Conservation (phyloP, 2,329 filamentous ascomycete genomes). For the Cylindrodendrum hubeiense region DNA sequence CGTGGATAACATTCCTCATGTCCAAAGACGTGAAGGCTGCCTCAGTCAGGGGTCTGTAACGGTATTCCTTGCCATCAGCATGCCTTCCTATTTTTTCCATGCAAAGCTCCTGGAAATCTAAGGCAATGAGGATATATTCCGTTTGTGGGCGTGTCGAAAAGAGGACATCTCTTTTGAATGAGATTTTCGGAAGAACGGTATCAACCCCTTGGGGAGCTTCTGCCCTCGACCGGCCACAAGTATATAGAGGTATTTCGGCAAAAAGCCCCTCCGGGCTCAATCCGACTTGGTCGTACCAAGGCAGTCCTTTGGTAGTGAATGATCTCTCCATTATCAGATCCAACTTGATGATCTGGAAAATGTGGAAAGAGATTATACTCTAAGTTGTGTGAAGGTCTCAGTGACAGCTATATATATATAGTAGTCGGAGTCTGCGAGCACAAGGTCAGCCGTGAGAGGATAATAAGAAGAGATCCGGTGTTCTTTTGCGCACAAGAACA, state of each 20-base stretch:
- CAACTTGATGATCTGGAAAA: background rate
- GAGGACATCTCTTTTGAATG: background rate
- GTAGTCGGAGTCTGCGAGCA: background rate
- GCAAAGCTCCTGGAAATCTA: constrained; percentile 27
- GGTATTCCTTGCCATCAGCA: background rate
- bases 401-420: background rate
- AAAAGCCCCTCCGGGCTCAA: background rate
- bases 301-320: background rate
- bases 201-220: background rate
- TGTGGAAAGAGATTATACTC: background rate
- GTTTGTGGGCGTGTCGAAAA: constrained; percentile 2
- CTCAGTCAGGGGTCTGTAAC: constrained; percentile 23
- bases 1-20: constrained; percentile 24
- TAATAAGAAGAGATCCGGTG: background rate
- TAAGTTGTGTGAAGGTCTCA: background rate
- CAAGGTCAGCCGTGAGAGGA: background rate
- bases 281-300: background rate
- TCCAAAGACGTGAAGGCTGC: constrained; percentile 25
- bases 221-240: constrained; percentile 3
- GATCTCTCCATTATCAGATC: background rate
- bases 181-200: constrained; percentile 6
- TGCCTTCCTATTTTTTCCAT: background rate
- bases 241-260: background rate
- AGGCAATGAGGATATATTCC: constrained; percentile 25
- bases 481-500: background rate